Evolutionary conservation across 176 grass and related monocot genomes (phyloP).

Genomic region (Carex cristatella): DNA sequence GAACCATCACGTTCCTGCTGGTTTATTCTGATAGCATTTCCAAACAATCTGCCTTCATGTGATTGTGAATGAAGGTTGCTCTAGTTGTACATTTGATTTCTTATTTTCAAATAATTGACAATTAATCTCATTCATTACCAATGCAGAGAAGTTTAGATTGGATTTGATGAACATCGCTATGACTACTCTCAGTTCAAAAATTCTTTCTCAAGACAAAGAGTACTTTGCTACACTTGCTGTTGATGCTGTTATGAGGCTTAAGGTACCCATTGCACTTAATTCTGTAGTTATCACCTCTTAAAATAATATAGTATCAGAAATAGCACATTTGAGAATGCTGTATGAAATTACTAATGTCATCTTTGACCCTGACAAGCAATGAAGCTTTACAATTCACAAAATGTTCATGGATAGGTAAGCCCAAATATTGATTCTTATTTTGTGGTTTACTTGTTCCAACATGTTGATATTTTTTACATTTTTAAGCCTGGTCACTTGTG

Average conservation of each 20-base stretch:
- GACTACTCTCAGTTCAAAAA: constrained; percentile 97
- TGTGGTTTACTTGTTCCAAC: neutral
- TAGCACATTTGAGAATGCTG: neutral
- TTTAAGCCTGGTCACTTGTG: neutral
- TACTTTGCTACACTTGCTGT: constrained; percentile 96
- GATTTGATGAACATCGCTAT: constrained; percentile 99
- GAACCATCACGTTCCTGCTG: neutral
- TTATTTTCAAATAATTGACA: neutral
- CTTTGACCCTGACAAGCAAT: neutral
- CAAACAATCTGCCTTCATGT: neutral
- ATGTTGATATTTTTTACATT: neutral
- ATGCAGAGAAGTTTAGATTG: constrained; percentile 72
- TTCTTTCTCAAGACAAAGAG: constrained; percentile 94
- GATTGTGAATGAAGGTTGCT: neutral
- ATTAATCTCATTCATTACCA: constrained; percentile 1
- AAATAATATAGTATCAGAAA: neutral
- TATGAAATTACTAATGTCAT: neutral
- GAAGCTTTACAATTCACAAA: neutral
- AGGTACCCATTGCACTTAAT: constrained; percentile 39
- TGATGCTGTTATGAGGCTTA: constrained; percentile 94
- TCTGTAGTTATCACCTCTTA: neutral
- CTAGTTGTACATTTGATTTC: neutral
- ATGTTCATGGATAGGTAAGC: neutral
- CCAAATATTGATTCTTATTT: neutral
- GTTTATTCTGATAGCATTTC: neutral